Base-by-base conservation (phyloP, 2,329 filamentous ascomycete species). In the Sporothrix protearum region DNA sequence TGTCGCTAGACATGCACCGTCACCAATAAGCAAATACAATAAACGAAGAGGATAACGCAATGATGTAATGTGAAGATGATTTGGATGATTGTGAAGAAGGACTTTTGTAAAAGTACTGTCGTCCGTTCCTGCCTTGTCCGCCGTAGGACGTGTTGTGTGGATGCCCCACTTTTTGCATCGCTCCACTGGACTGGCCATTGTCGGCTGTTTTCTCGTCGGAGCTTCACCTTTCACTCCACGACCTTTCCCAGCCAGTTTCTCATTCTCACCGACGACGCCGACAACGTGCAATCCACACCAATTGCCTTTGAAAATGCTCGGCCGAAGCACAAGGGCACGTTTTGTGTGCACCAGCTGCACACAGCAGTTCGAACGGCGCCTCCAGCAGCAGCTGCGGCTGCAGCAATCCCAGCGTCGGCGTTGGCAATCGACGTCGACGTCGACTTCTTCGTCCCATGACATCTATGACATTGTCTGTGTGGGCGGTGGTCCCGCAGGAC, bases 381-480 rank as follows among this genome's bases (percentile, higher is more conserved):
- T 49, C 39, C 45, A 64, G 59, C 59, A 64, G n/a, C 81, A 81
- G 72, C 73, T 78, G n/a, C 81, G 81, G 72, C 73, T 78, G 33
- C 79, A 79, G 72, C 78, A 84, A 72, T 75, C 80, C 84, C 30
- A 83, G 80, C 57, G 74, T 79, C 14, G 76, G 81, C 12, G 75
- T 16, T 71, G 72, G 72, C 69, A 71, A 22, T 69, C 72, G 10
- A 71, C 68, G 2, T 9, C 61, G 4, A 39, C 47, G 3, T 4
- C 66, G 0, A n/a, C 36, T 25, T 16, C 53, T 9, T 33, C 51
- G 3, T 7, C 55, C 68, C 88, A 89, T 12, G 92, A 96, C 75
- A 89, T 97, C 77, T 97, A 96, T 83, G 94, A 97, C 86, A 91
- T 97, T 42, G 93, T 97, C 74, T 96, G 93, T 77, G 91, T 97